Evolutionary conservation across 352 stramenopile species (phyloP), one percentile per base, ranked within the genome.

Genomic region (Phytopythium litorale): DNA sequence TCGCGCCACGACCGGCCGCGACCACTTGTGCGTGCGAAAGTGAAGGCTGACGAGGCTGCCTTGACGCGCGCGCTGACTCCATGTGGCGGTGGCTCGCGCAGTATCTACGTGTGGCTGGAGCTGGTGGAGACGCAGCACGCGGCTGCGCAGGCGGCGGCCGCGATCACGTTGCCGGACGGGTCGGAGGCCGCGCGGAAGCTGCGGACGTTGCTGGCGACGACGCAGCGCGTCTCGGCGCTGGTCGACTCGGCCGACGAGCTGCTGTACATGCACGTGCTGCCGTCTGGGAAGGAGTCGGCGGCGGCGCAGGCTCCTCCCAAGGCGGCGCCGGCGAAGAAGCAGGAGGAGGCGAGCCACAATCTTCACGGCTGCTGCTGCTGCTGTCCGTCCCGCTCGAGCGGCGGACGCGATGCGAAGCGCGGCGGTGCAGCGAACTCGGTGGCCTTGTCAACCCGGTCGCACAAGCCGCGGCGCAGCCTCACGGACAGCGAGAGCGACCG

Each of bases 71-170:
- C 18, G 11, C 21, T 28, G 21, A 13, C 32, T 57, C 7, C 7
- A 25, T 23, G 8, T 15, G 28, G 13, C 40, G 16, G n/a, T 33
- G 13, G 2, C 15, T 35, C 40, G 40, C 2, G 40, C 15, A 52
- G 46, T 52, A 32, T 52, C 15, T 54, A 54, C 8, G 53, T 67
- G 40, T 79, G 72, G 72, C n/a, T 76, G 51, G 35, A 66, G 40
- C 66, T 79, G 18, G 74, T 79, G 66, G 68, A 79, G 59, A 65
- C 58, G 5, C 61, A 68, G 30, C 63, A 62, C 12, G 63, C 66
- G 25, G 61, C 56, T n/a, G 43, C 25, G 15, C 40, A 58, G 18
- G 43, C 75, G 7, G 65, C 53, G 4, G 35, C 65, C n/a, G 19
- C 21, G 16, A 56, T 79, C 11, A 58, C 70, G 19, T 56, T 25